phyloP scores from a whole-genome alignment of 208 protist genomes.

The Acanthamoeba rhysodes region DNA sequence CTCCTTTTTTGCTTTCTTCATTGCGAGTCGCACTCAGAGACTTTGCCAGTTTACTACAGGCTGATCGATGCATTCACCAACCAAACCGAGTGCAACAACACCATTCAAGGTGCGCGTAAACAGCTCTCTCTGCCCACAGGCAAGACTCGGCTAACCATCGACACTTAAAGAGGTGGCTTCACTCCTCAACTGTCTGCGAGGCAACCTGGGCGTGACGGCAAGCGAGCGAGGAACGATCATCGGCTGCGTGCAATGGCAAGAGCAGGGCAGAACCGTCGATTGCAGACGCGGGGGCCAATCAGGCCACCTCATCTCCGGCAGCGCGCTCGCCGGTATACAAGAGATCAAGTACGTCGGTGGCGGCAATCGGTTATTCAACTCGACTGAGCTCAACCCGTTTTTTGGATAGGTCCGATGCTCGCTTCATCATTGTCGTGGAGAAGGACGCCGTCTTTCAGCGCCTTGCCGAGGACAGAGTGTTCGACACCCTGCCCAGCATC shows the following conservation, averaged over 20 bases:
- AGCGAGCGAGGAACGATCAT: constrained; percentile 25
- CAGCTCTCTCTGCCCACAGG: not conserved
- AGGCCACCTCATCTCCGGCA: not conserved
- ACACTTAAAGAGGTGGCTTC: not conserved
- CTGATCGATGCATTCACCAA: not conserved
- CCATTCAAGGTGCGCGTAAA: constrained; percentile 4
- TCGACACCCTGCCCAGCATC: constrained; percentile 30
- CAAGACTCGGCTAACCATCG: too few relatives aligned
- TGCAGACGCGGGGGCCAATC: not conserved
- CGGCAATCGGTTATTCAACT: too few relatives aligned
- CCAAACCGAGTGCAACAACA: not conserved
- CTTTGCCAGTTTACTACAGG: not conserved
- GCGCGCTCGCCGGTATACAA: not conserved
- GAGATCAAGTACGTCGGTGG: not conserved
- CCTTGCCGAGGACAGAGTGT: constrained; percentile 46
- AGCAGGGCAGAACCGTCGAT: not conserved
- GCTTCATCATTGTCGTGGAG: constrained; percentile 61
- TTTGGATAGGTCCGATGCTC: not conserved
- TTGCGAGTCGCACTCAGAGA: not conserved
- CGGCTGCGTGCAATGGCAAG: not conserved
- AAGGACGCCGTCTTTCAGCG: constrained; percentile 69
- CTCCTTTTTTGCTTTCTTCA: not conserved
- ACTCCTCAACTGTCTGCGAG: constrained; percentile 31
- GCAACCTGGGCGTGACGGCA: constrained; percentile 26
- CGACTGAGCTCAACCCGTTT: not conserved